Base-by-base conservation (phyloP, 2,329 filamentous ascomycete genomes). In the Alternaria hordeiaustralica region DNA sequence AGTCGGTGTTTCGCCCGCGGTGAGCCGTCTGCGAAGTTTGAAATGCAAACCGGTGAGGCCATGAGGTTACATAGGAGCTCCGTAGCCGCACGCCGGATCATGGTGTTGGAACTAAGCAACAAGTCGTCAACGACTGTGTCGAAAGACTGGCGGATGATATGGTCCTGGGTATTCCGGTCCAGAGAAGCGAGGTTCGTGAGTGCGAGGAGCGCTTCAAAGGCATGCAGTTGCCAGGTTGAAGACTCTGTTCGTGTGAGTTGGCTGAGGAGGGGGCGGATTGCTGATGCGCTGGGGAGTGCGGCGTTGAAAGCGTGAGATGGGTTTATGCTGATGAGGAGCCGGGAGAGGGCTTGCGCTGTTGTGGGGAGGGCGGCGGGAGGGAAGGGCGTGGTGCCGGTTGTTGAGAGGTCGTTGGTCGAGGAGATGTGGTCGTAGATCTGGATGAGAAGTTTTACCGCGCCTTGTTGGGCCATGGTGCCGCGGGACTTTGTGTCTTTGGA, bases 21-120 rank as follows among this genome's bases (percentile, higher is more conserved):
- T 0, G 86, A 88, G 13, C 85, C 87, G 63, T 92, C 90, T 0
- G 89, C 90, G 71, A 93, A 95, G 26, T 91, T 85, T 2, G 87
- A 84, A 4, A 92, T 85, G 18, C 90, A 90, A 36, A 89, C 85
- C 0, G 89, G 87, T 2, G 86, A 86, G 60, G 91, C 89, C 76
- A 93, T 91, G 15, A 99, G 85, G 74, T 99, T 99, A 82, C 96
- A 99, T 21, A 97, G 85, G 3, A 99, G 86, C 79, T 99, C 94
- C 25, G 93, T 92, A 0, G 93, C 88, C 0, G 95, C 95, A 55
- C 95, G 92, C 60, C 91, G 90, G 18, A 99, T 87, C 67, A 92
- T 86, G 2, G 84, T 81, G 77, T 97, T 96, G 47, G 88, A 87
- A 13, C 89, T 91, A 2, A 98, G 86, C 1, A 98, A 84, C 18